Base-by-base conservation (phyloP, 176 grass and related monocot species). In the Lolium rigidum region DNA sequence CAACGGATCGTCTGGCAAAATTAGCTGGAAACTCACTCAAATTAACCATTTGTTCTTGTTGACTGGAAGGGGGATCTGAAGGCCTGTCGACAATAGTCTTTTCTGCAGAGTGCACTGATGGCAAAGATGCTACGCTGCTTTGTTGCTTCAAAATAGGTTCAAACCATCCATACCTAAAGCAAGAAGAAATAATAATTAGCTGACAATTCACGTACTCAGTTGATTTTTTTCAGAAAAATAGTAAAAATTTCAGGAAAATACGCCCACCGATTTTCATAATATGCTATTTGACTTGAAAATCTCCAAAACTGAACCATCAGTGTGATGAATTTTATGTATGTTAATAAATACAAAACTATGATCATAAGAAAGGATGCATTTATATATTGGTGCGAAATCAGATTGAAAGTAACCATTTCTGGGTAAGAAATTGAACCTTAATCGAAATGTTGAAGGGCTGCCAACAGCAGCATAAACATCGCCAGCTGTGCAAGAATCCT, bases 141-240 rank as follows among this genome's bases (percentile, higher is more conserved):
- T 17, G 83, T 74, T 76, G 79, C 75, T 80, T 71, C 52, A 88
- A 83, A 62, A 86, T 87, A 72, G 77, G 41, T 13, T 56, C 87
- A 80, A 94, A 94, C 93, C 93, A 99, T 64, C 97, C 97, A 70
- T 99, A 99, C 83, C 97, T 99, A 90, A 39, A 74, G 76, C 37
- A 87, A 77, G 6, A 68, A 61, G 57, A 65, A 70, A 83, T 7
- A 28, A 70, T 62, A 11, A 55, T 81, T 26, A 88, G 16, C 14
- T 16, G 12, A 16, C 47, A 71, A 21, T 63, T 55, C 60, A 13
- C 9, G 50, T 79, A 79, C 18, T 7, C 20, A 9, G 26, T 17
- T 66, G 26, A 31, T 65, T 37, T 28, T 14, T 66, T 56, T 56
- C 15, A 55, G 52, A 15, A 18, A 55, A 55, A 6, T 55, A 55